Percentiles rank a stretch among this genome's conserved stretches.
Evolutionary conservation across 371 early-diverging fungal genomes (phyloP).

Genomic region (Apophysomyces ossiformis): DNA sequence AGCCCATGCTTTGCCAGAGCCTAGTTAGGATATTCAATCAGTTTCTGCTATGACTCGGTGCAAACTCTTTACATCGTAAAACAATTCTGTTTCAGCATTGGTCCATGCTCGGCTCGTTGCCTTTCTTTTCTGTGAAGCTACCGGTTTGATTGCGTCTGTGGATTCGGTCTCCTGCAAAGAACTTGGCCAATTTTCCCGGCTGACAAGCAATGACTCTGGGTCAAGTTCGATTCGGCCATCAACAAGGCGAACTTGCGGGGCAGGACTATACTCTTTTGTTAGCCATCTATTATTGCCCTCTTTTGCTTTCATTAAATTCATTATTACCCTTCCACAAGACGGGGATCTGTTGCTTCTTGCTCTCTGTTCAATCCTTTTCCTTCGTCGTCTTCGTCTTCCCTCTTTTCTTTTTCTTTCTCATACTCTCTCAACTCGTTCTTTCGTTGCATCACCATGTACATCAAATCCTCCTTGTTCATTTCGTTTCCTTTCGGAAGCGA

Average conservation of each 20-base stretch:
- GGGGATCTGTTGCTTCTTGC: not conserved
- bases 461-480: not conserved
- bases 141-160: not conserved
- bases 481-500: not conserved
- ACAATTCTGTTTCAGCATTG: conserved; percentile 59
- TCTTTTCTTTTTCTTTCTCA: not conserved
- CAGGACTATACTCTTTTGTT: conserved; percentile 21
- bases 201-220: conserved; percentile 57
- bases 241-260: conserved; percentile 62
- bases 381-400: not conserved
- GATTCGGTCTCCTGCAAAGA: conserved; percentile 55
- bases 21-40: conserved; percentile 27
- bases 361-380: not conserved
- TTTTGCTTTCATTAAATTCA: not conserved
- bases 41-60: not conserved
- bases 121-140: not conserved
- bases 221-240: conserved; percentile 73
- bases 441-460: not conserved
- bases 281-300: conserved; percentile 27
- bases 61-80: conserved; percentile 55
- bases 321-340: not conserved
- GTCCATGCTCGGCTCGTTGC: conserved; percentile 54
- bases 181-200: conserved; percentile 18
- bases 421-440: not conserved
- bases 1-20: conserved; percentile 76